These are phyloP conservation scores for Peronospora destructor DNA, from an alignment of 352 stramenopile species.

Conservation along the genomic window DNA sequence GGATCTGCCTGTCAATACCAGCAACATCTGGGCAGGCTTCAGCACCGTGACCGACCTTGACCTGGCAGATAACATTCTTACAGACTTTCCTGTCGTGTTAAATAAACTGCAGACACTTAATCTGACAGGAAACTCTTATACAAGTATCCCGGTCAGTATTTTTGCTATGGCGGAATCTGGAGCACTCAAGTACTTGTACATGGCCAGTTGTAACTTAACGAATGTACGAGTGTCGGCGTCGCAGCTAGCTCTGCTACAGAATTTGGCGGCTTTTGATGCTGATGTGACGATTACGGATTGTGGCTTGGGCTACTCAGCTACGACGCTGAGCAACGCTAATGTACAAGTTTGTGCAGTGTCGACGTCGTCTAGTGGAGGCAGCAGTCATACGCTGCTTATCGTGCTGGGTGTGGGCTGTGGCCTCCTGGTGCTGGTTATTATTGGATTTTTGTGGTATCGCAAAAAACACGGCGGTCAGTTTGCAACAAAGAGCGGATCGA, in stretches of 20 bases:
- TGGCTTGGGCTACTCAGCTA: slow-evolving; percentile 14
- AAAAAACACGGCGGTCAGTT: slow-evolving; percentile 31
- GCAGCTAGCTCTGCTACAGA: slow-evolving; percentile 36
- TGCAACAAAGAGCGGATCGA: slow-evolving; percentile 25
- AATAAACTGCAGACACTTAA: slow-evolving; percentile 35
- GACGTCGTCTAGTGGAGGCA: slow-evolving; percentile 11
- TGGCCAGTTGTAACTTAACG: slow-evolving; percentile 45
- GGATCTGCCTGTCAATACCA: slow-evolving; percentile 31
- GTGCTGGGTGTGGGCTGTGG: slow-evolving; percentile 35
- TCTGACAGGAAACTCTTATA: slow-evolving; percentile 39
- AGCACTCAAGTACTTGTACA: slow-evolving; percentile 40
- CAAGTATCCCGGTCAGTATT: slow-evolving; percentile 36
- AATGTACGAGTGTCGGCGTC: slow-evolving; percentile 40
- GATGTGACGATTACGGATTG: slow-evolving; percentile 43
- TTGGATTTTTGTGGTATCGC: slow-evolving; percentile 41
- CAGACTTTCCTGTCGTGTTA: slow-evolving; percentile 31
- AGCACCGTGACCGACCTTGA: slow-evolving; percentile 32
- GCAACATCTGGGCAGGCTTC: slow-evolving; percentile 26
- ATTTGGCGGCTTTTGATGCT: slow-evolving; percentile 38
- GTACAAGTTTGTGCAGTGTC: slow-evolving; percentile 29
- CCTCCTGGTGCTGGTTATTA: slow-evolving; percentile 34
- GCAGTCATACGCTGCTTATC: slow-evolving; percentile 36
- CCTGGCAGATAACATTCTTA: slow-evolving; percentile 40
- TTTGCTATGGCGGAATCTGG: slow-evolving; percentile 35
- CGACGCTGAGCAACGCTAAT: slow-evolving; percentile 16